Percentiles rank a stretch among this genome's conserved stretches.
phyloP scores from a whole-genome alignment of 2,329 filamentous ascomycete genomes.

The Penicillium brasilianum region DNA sequence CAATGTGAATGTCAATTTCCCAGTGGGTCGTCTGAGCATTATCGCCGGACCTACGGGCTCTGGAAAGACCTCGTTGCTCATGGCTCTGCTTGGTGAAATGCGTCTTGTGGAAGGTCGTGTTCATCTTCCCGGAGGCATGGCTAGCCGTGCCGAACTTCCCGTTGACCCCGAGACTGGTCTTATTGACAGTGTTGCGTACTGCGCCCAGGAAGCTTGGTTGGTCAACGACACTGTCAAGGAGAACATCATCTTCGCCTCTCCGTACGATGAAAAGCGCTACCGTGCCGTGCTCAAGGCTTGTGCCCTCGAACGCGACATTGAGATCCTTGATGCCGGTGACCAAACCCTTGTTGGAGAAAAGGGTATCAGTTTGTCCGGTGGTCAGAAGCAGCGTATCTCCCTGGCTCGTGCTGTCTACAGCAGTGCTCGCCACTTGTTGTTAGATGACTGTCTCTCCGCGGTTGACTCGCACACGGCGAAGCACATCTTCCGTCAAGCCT shows the following conservation, averaged over 20 bases:
- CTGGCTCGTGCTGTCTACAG: slow-evolving; percentile 97
- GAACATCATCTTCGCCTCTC: slow-evolving; percentile 89
- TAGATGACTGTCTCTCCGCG: slow-evolving; percentile 94
- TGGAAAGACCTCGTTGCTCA: slow-evolving; percentile 92
- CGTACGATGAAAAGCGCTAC: slow-evolving; percentile 81
- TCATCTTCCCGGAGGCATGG: slow-evolving; percentile 81
- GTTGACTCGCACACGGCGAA: slow-evolving; percentile 97
- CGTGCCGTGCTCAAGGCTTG: slow-evolving; percentile 87
- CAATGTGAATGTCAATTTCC: slow-evolving; percentile 81
- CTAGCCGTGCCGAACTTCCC: slow-evolving; percentile 77
- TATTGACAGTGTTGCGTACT: slow-evolving; percentile 92
- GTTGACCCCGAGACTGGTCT: slow-evolving; percentile 82
- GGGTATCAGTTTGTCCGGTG: slow-evolving; percentile 93
- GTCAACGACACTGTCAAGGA: slow-evolving; percentile 95
- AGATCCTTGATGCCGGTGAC: slow-evolving; percentile 91
- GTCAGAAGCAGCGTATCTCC: slow-evolving; percentile 96
- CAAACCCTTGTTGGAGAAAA: slow-evolving; percentile 96
- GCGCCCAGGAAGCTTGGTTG: slow-evolving; percentile 95
- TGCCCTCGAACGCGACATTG: slow-evolving; percentile 85
- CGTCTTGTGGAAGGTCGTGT: slow-evolving; percentile 79
- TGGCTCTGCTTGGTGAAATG: slow-evolving; percentile 98
- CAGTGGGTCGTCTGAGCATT: slow-evolving; percentile 85
- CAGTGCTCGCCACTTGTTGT: slow-evolving; percentile 83
- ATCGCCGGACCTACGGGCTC: slow-evolving; percentile 92
- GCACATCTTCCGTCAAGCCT: slow-evolving; percentile 95